A percentile compares a stretch with the other conserved stretches of the same genome.
These are phyloP conservation scores for Candida insectorum DNA, from an alignment of 805 yeast species.

Conservation along the genomic window DNA sequence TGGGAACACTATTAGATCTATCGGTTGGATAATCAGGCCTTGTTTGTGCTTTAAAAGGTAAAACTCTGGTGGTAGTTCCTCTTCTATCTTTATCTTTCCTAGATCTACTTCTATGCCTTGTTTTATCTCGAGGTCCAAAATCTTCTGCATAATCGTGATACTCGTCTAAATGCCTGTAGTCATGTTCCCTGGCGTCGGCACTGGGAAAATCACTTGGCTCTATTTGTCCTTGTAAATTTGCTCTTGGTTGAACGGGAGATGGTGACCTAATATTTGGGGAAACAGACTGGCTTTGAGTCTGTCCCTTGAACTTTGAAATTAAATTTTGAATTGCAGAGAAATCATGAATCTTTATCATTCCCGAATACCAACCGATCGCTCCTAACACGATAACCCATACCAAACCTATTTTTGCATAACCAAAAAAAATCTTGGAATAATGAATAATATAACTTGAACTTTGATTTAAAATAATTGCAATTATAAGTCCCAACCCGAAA, in stretches of 20 bases:
- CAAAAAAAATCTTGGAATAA: conserved; percentile 17
- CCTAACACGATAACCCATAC: conserved; percentile 23
- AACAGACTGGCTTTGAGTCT: too few relatives aligned
- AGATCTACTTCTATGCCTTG: conserved; percentile 3
- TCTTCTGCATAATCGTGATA: conserved; percentile 5
- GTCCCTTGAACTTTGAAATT: neutral
- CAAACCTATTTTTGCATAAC: conserved; percentile 19
- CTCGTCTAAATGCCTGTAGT: too few relatives aligned
- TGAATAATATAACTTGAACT: conserved; percentile 19
- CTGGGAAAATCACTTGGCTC: neutral
- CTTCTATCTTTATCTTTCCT: conserved; percentile 3
- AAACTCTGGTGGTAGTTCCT: conserved; percentile 18
- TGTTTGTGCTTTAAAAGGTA: conserved; percentile 17
- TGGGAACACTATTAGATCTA: conserved; percentile 17
- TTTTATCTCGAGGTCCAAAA: neutral
- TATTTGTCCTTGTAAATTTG: neutral
- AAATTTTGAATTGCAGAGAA: neutral
- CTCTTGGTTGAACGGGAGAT: too few relatives aligned
- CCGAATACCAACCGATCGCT: conserved; percentile 27
- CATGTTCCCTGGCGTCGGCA: too few relatives aligned
- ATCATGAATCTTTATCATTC: conserved; percentile 16
- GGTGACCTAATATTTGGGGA: too few relatives aligned
- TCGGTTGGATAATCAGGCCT: conserved; percentile 5
- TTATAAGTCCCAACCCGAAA: conserved; percentile 24
- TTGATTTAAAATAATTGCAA: conserved; percentile 20